Evolutionary conservation across 2,329 filamentous ascomycete genomes (phyloP).

Genomic region (Arthrinium puccinioides): DNA sequence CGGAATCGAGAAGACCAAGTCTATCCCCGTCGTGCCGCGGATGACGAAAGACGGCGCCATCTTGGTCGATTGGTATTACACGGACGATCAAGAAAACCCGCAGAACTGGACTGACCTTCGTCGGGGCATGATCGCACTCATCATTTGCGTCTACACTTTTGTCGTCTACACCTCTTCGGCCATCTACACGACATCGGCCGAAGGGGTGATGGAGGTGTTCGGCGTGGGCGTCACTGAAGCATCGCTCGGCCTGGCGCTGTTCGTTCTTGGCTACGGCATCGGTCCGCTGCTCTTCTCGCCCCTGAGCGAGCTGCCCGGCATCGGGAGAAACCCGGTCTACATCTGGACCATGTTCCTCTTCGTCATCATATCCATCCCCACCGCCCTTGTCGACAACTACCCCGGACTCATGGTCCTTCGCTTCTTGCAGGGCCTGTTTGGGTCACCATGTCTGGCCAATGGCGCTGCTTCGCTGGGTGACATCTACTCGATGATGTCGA

Average conservation of each 20-base stretch:
- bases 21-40: constrained; percentile 19
- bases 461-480: constrained; percentile 21
- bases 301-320: constrained; percentile 47
- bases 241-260: constrained; percentile 17
- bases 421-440: constrained; percentile 42
- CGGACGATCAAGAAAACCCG: constrained; percentile 40
- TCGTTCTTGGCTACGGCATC: constrained; percentile 20
- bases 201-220: constrained; percentile 12
- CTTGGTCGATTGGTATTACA: constrained; percentile 30
- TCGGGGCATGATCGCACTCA: constrained; percentile 24
- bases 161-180: constrained; percentile 16
- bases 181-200: constrained; percentile 15
- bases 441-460: constrained; percentile 19
- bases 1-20: constrained; percentile 18
- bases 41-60: constrained; percentile 21
- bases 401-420: constrained; percentile 43
- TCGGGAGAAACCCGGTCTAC: constrained; percentile 52
- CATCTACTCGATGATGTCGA: constrained; percentile 35
- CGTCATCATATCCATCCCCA: constrained; percentile 45
- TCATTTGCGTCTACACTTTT: constrained; percentile 18
- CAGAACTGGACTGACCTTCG: constrained; percentile 29
- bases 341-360: constrained; percentile 51
- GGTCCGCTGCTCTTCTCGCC: constrained; percentile 50
- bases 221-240: constrained; percentile 11
- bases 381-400: constrained; percentile 46